A percentile compares a stretch with the other conserved stretches of the same genome.
Conservation (phyloP, 176 grass and related monocot species). For the Pharus latifolius region DNA sequence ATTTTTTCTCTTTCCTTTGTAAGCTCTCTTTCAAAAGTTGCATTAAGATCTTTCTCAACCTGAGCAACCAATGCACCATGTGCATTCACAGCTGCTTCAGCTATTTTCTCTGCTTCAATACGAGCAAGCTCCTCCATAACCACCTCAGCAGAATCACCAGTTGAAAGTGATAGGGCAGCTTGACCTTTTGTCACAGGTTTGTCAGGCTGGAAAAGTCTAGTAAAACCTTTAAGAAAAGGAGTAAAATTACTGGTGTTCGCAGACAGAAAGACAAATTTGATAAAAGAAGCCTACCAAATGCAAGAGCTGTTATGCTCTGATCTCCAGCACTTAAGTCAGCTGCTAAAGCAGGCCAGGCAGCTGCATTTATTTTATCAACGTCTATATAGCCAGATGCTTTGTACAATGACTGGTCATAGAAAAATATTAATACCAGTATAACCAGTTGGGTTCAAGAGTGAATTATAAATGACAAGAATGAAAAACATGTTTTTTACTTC, state of each 20-base stretch:
- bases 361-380: slow-evolving; percentile 83
- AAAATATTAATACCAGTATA: slow-evolving; percentile 4
- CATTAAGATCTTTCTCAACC: slow-evolving; percentile 84
- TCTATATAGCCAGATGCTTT: slow-evolving; percentile 74
- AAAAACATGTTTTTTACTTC: slow-evolving; percentile 14
- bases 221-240: slow-evolving; percentile 63
- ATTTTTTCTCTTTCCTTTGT: slow-evolving; percentile 64
- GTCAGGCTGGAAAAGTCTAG: slow-evolving; percentile 83
- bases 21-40: slow-evolving; percentile 67
- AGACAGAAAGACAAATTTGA: neutral
- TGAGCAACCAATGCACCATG: slow-evolving; percentile 75
- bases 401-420: slow-evolving; percentile 48
- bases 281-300: slow-evolving; percentile 66
- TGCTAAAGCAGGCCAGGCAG: slow-evolving; percentile 80
- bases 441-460: neutral
- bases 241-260: neutral
- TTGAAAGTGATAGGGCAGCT: slow-evolving; percentile 73
- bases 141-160: slow-evolving; percentile 70
- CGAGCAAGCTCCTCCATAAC: slow-evolving; percentile 79
- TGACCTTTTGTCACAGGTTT: slow-evolving; percentile 98
- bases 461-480: neutral
- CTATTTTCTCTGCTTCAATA: slow-evolving; percentile 87
- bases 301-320: slow-evolving; percentile 87
- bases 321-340: slow-evolving; percentile 71
- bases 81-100: slow-evolving; percentile 85